phyloP scores from a whole-genome alignment of 2,329 filamentous ascomycete species.

The Trichoderma endophyticum region DNA sequence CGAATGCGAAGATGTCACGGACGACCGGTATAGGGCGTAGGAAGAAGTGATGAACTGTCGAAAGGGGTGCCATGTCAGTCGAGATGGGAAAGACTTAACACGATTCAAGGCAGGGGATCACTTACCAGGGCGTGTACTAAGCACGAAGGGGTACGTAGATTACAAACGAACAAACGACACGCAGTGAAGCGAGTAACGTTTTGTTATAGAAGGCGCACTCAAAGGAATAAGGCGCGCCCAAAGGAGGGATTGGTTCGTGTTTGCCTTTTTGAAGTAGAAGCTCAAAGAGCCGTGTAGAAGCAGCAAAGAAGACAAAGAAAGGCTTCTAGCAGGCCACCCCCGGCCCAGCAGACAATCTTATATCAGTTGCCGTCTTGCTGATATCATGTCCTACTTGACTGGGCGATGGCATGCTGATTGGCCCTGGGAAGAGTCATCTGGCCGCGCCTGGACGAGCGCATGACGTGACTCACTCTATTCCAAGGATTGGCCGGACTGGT shows the following conservation, averaged over 20 bases:
- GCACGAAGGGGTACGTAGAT: not conserved
- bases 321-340: not conserved
- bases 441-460: slow-evolving; percentile 22
- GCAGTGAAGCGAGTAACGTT: not conserved
- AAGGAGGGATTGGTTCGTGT: not conserved
- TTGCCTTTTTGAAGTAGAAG: not conserved
- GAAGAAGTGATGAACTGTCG: slow-evolving; percentile 1
- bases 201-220: slow-evolving; percentile 6
- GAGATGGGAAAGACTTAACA: slow-evolving; percentile 3
- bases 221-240: not conserved
- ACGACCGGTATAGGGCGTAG: slow-evolving; percentile 12
- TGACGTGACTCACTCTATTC: slow-evolving; percentile 27
- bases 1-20: slow-evolving; percentile 10
- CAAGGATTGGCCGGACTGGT: slow-evolving; percentile 10
- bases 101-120: not conserved
- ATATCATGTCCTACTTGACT: not conserved
- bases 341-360: slow-evolving; percentile 7
- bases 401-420: slow-evolving; percentile 22
- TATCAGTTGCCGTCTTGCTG: not conserved
- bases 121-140: not conserved
- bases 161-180: not conserved
- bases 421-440: slow-evolving; percentile 25
- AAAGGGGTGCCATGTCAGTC: slow-evolving; percentile 11
- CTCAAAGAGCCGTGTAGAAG: slow-evolving; percentile 13
- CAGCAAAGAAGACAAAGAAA: not conserved